A percentile compares a stretch with the other conserved stretches of the same genome.
These are phyloP conservation scores for Zygosaccharomyces sapae DNA, from an alignment of 1,139 yeast genomes.

Conservation along the genomic window DNA sequence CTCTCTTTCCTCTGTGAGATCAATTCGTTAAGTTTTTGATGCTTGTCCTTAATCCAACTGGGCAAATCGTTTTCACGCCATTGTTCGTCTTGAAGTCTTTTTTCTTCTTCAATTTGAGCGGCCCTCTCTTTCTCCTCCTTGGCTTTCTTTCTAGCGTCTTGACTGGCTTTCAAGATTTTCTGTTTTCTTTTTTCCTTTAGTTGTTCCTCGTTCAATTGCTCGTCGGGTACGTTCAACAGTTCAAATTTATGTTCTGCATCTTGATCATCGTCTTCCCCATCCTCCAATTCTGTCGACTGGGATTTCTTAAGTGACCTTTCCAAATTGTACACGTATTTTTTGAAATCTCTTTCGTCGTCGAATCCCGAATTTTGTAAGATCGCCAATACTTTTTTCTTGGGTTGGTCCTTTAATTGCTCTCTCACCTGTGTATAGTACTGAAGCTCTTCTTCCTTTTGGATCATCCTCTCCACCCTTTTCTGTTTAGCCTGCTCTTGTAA, in stretches of 20 bases:
- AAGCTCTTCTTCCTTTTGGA: constrained; percentile 76
- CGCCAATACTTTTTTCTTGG: constrained; percentile 42
- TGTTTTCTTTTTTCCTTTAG: constrained; percentile 85
- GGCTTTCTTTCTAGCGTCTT: constrained; percentile 81
- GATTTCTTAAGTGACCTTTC: constrained; percentile 69
- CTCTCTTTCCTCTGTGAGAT: constrained; percentile 62
- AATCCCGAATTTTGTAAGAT: constrained; percentile 71
- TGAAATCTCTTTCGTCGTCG: constrained; percentile 66
- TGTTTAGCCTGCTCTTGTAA: constrained; percentile 91
- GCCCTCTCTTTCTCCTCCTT: constrained; percentile 70
- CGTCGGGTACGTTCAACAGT: constrained; percentile 77
- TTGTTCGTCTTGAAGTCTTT: constrained; percentile 55
- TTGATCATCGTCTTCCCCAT: constrained; percentile 45
- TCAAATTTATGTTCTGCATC: constrained; percentile 65
- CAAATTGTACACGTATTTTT: constrained; percentile 59
- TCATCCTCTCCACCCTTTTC: constrained; percentile 71
- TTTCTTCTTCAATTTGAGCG: constrained; percentile 49
- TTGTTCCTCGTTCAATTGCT: constrained; percentile 71
- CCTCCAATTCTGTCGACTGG: constrained; percentile 61
- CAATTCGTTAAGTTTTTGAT: constrained; percentile 55
- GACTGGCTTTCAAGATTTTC: constrained; percentile 74
- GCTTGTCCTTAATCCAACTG: constrained; percentile 74
- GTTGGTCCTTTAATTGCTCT: constrained; percentile 47
- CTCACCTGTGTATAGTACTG: constrained; percentile 62
- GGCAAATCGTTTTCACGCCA: constrained; percentile 74